Conservation (phyloP, 2,329 filamentous ascomycete genomes). For the Calonectria pteridis region DNA sequence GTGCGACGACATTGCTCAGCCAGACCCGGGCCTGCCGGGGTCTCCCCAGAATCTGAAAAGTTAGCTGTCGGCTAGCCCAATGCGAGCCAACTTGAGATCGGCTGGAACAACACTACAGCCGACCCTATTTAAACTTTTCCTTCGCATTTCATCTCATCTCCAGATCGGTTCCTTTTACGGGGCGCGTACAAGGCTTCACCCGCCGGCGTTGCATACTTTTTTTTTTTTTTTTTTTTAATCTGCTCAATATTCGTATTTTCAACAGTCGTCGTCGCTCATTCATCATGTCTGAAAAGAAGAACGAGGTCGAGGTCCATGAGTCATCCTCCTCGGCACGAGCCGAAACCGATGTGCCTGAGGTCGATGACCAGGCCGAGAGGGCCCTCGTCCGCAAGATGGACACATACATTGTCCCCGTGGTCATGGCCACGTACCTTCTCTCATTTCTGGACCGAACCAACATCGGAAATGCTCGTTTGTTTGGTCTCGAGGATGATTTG, state of each 20-base stretch:
- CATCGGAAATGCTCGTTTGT: conserved; percentile 57
- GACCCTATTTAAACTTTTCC: conserved; percentile 8
- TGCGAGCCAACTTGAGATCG: not conserved
- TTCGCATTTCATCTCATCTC: not conserved
- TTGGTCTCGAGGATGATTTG: conserved; percentile 63
- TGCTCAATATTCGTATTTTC: not conserved
- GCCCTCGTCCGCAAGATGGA: conserved; percentile 19
- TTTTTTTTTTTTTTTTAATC: too few species aligned
- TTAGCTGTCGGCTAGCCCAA: not conserved
- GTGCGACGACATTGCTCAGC: not conserved
- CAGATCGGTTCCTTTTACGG: conserved; percentile 3
- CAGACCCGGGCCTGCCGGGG: not conserved
- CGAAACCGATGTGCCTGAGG: not conserved
- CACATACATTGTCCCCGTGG: conserved; percentile 14
- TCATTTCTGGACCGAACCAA: conserved; percentile 56
- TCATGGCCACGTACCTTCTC: conserved; percentile 18
- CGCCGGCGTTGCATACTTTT: not conserved
- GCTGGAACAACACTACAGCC: not conserved
- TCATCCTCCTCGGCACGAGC: not conserved
- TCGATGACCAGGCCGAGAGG: conserved; percentile 10
- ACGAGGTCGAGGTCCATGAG: not conserved
- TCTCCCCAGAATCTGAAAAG: conserved; percentile 11
- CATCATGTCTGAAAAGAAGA: not conserved
- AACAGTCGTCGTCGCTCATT: not conserved
- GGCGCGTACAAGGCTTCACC: not conserved